phyloP scores from a whole-genome alignment of 192 early-diverging fungal genomes.

The Chytriomyces hyalinus region DNA sequence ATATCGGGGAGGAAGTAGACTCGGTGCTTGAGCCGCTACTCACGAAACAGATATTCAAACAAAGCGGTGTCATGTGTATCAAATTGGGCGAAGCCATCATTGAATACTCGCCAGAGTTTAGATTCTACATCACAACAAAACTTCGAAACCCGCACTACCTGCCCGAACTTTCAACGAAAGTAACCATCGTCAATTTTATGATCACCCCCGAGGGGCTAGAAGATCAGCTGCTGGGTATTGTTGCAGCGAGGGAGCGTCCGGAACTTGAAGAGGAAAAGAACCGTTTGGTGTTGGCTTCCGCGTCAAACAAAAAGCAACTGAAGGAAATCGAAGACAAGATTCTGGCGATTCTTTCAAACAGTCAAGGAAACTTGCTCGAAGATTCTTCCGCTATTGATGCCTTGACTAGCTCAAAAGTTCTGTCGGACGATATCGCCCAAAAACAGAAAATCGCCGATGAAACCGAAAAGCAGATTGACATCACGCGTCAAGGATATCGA shows the following conservation, averaged over 20 bases:
- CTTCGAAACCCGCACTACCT: constrained; percentile 66
- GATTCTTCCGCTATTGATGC: constrained; percentile 68
- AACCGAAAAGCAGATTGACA: constrained; percentile 66
- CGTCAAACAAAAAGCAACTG: constrained; percentile 66
- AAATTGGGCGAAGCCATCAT: constrained; percentile 63
- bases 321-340: constrained; percentile 71
- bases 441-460: constrained; percentile 67
- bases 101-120: constrained; percentile 66
- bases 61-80: constrained; percentile 65
- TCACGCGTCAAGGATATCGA: constrained; percentile 62
- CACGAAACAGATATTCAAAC: constrained; percentile 70
- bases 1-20: constrained; percentile 68
- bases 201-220: constrained; percentile 68
- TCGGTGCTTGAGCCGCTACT: constrained; percentile 66
- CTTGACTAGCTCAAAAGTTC: constrained; percentile 60
- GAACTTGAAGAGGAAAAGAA: constrained; percentile 73
- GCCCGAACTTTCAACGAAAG: constrained; percentile 69
- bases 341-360: constrained; percentile 57
- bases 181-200: constrained; percentile 70
- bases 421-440: constrained; percentile 66
- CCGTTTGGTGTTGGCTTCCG: constrained; percentile 58
- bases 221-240: constrained; percentile 66
- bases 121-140: constrained; percentile 69
- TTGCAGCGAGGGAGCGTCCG: constrained; percentile 67
- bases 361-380: constrained; percentile 64